Base-by-base conservation (phyloP, 257 asterid species). In the Buddleja alternifolia region DNA sequence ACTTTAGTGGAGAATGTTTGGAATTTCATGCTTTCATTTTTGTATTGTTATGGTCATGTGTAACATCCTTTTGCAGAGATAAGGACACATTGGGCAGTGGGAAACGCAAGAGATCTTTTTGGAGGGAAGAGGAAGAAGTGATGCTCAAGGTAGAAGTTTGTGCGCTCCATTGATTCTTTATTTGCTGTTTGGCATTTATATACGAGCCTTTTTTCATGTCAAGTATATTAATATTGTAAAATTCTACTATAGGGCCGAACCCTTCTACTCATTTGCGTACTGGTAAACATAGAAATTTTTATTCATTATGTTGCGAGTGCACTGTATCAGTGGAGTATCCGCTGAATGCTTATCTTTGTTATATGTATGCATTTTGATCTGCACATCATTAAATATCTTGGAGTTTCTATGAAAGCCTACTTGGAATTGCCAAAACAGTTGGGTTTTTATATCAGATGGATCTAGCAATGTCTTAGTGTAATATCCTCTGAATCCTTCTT, bases 71-170 rank as follows among this genome's bases (percentile, higher is more conserved):
- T 66, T 77, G 85, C 92, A 86, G 93, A 56, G 62, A 48, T 46
- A 65, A 60, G 19, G 51, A 44, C 19, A 10, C 58, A 17, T 16
- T 70, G 70, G 67, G 77, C 58, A 60, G 60, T 42, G 68, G 45
- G 52, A 85, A 81, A 61, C 90, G 92, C 14, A 84, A 51, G 63
- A 83, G 73, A 68, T 47, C 83, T 48, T 14, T 52, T 4, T 90
- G 97, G 96, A 78, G 54, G 11, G 83, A 73, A 47, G 83, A 82
- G 12, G 97, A 90, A 80, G 96, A 75, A 77, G 88, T 82, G 68
- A 75, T 68, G 75, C 86, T 90, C 41, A 77, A 69, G 95, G 96
- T 86, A 83, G 66, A 56, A 60, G 16, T 65, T 64, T 55, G 42
- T 32, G 36, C 39, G 46, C 74, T 57, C 61, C 57, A 48, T 64